Evolutionary conservation across 129 eudicot species (phyloP).

Genomic region (Rutidosis leptorrhynchoides): DNA sequence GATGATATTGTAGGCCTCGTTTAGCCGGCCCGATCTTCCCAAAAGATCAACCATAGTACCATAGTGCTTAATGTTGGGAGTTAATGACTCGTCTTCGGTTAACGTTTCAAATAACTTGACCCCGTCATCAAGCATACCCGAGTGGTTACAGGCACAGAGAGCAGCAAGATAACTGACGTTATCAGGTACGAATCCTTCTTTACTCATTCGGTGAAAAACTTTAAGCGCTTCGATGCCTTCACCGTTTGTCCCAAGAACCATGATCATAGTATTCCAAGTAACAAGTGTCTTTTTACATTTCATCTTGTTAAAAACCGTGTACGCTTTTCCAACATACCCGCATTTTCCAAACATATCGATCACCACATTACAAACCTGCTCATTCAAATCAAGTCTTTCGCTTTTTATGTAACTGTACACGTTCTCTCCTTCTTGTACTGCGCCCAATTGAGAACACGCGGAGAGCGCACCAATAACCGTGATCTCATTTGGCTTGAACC

Average conservation of each 20-base stretch:
- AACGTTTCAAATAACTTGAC: constrained; percentile 50
- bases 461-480: constrained; percentile 74
- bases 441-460: constrained; percentile 82
- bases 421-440: constrained; percentile 54
- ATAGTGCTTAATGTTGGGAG: constrained; percentile 72
- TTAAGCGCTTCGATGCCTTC: constrained; percentile 57
- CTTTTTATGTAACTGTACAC: constrained; percentile 37
- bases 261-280: constrained; percentile 85
- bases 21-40: constrained; percentile 77
- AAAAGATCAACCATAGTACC: constrained; percentile 81
- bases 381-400: constrained; percentile 46
- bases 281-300: constrained; percentile 46
- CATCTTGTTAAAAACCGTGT: constrained; percentile 55
- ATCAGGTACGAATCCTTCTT: constrained; percentile 48
- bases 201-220: constrained; percentile 44
- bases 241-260: constrained; percentile 75
- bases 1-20: constrained; percentile 57
- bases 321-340: too few relatives aligned
- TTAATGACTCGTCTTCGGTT: constrained; percentile 37
- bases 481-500: constrained; percentile 59
- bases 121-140: constrained; percentile 82
- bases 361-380: constrained; percentile 71
- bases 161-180: constrained; percentile 60
- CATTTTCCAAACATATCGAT: constrained; percentile 89
- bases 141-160: constrained; percentile 87